These are phyloP conservation scores for Seiridium unicorne DNA, from an alignment of 2,329 filamentous ascomycete genomes.

Conservation along the genomic window DNA sequence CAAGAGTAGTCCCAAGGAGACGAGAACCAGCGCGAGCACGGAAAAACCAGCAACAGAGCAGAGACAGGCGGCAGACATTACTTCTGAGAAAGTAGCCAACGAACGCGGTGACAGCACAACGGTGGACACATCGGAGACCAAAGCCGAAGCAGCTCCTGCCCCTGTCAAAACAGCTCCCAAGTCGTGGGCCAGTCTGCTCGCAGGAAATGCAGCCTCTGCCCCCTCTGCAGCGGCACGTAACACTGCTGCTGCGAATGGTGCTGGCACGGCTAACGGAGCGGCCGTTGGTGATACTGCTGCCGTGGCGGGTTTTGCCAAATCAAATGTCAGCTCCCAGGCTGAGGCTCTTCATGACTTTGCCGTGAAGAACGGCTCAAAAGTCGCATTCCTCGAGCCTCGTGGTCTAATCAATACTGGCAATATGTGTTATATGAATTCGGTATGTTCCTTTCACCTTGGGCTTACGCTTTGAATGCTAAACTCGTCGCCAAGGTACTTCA, in stretches of 20 bases:
- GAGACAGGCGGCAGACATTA: conserved; percentile 15
- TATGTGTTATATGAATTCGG: conserved; percentile 99
- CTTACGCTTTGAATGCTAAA: neutral
- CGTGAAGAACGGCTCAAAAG: conserved; percentile 61
- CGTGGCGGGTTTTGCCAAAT: conserved; percentile 36
- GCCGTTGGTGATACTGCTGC: conserved; percentile 21
- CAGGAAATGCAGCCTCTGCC: conserved; percentile 19
- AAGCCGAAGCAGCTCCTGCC: conserved; percentile 24
- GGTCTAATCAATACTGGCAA: conserved; percentile 96
- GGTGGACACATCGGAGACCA: conserved; percentile 13
- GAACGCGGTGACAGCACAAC: conserved; percentile 9
- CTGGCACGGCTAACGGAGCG: conserved; percentile 16
- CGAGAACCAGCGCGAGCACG: conserved; percentile 17
- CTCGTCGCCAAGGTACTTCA: conserved; percentile 72
- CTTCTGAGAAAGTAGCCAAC: conserved; percentile 12
- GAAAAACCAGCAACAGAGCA: conserved; percentile 17
- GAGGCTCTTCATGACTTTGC: conserved; percentile 76
- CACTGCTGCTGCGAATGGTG: conserved; percentile 20
- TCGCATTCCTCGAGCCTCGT: conserved; percentile 85
- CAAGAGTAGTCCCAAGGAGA: conserved; percentile 33
- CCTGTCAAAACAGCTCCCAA: conserved; percentile 32
- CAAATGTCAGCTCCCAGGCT: conserved; percentile 34
- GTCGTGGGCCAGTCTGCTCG: conserved; percentile 37
- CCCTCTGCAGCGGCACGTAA: conserved; percentile 18
- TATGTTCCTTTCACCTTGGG: conserved; percentile 45